Conservation (phyloP, 805 yeast species). For the Yarrowia deformans region DNA sequence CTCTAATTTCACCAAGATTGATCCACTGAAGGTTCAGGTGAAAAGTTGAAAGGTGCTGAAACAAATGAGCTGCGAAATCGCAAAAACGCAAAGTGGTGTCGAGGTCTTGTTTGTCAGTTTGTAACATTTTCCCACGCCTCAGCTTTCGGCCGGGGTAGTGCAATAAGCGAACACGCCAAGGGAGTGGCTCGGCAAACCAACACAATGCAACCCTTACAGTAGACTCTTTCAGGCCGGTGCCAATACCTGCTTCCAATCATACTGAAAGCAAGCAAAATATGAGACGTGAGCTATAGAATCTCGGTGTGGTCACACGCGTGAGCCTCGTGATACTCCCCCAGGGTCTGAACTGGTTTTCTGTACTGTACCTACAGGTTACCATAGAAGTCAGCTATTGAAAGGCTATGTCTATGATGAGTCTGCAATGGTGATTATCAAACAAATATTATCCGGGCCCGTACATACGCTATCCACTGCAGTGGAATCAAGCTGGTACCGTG, state of each 20-base stretch:
- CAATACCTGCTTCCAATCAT: constrained; percentile 2
- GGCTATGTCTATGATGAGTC: not conserved
- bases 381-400: not conserved
- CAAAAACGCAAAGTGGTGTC: constrained; percentile 1
- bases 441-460: not conserved
- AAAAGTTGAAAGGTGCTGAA: constrained; percentile 12
- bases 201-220: constrained; percentile 29
- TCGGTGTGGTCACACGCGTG: not conserved
- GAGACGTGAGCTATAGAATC: not conserved
- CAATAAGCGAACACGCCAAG: constrained; percentile 3
- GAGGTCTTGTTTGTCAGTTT: not conserved
- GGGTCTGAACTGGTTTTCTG: constrained; percentile 8
- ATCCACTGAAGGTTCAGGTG: not conserved
- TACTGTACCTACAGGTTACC: not conserved
- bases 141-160: not conserved
- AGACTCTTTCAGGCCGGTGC: not conserved
- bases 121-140: constrained; percentile 9
- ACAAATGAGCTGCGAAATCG: not conserved
- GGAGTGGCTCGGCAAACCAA: not conserved
- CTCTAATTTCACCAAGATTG: not conserved
- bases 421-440: not conserved
- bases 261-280: not conserved
- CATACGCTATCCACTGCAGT: too few relatives aligned
- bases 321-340: not conserved
- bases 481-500: too few relatives aligned